Conservation (phyloP, 1,139 yeast species). For the Magnusiomyces sp. region DNA sequence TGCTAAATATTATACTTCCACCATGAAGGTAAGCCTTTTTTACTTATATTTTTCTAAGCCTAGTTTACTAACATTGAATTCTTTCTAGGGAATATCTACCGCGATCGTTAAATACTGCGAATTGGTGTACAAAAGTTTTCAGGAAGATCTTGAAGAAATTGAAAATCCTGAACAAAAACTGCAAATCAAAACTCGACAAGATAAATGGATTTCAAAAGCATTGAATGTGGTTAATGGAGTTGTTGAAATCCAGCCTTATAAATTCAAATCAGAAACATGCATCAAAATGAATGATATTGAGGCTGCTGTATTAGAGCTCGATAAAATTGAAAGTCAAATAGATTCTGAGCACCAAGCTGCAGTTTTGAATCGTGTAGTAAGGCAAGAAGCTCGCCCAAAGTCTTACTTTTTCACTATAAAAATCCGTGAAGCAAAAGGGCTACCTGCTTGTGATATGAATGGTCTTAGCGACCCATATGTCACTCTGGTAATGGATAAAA, state of each 20-base stretch:
- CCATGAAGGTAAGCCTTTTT: conserved; percentile 36
- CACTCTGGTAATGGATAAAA: conserved; percentile 45
- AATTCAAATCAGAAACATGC: conserved; percentile 58
- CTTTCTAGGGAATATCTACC: conserved; percentile 42
- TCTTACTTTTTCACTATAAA: conserved; percentile 60
- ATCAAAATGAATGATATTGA: conserved; percentile 68
- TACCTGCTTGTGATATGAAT: conserved; percentile 46
- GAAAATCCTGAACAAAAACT: conserved; percentile 26
- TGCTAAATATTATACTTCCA: conserved; percentile 49
- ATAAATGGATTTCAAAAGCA: conserved; percentile 35
- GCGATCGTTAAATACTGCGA: conserved; percentile 49
- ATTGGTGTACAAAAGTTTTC: conserved; percentile 39
- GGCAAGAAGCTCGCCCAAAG: conserved; percentile 29
- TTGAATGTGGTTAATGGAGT: conserved; percentile 37
- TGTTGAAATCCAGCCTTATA: conserved; percentile 45
- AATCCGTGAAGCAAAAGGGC: conserved; percentile 61
- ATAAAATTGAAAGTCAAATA: conserved; percentile 50
- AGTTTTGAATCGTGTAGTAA: conserved; percentile 32
- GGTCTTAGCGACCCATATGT: conserved; percentile 57
- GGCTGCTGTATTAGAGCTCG: conserved; percentile 49
- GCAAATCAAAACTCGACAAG: conserved; percentile 26
- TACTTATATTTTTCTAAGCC: neutral
- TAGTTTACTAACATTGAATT: conserved; percentile 1
- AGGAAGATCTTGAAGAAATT: conserved; percentile 39
- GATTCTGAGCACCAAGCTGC: conserved; percentile 55